Conservation (phyloP, 495 filamentous ascomycete genomes). For the Aspergillus mulundensis region DNA sequence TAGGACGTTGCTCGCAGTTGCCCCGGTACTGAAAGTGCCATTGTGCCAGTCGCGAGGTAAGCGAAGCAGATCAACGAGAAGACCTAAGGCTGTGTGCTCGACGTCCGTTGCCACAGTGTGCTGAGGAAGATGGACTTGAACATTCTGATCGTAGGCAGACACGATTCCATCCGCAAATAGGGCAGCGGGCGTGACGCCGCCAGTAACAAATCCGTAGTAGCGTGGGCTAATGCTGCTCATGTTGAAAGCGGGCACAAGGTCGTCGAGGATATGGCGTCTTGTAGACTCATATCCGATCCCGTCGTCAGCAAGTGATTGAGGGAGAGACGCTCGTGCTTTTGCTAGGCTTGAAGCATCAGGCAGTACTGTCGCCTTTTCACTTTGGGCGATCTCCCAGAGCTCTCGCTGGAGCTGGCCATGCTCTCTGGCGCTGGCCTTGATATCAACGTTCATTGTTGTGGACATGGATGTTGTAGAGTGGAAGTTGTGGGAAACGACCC, state of each 20-base stretch:
- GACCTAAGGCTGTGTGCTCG: slow-evolving; percentile 63
- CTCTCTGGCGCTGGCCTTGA: slow-evolving; percentile 13
- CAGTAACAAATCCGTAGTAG: slow-evolving; percentile 90
- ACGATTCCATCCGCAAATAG: slow-evolving; percentile 80
- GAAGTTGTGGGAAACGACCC: slow-evolving; percentile 2
- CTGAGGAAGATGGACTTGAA: slow-evolving; percentile 74
- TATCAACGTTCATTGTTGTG: slow-evolving; percentile 7
- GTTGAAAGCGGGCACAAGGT: slow-evolving; percentile 66
- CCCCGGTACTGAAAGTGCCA: slow-evolving; percentile 81
- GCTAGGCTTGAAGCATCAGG: slow-evolving; percentile 29
- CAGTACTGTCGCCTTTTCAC: slow-evolving; percentile 32
- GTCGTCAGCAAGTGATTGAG: slow-evolving; percentile 30
- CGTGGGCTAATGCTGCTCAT: slow-evolving; percentile 54
- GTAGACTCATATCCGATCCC: slow-evolving; percentile 45
- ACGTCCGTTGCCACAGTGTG: slow-evolving; percentile 72
- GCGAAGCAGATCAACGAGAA: slow-evolving; percentile 64
- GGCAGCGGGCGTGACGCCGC: slow-evolving; percentile 75
- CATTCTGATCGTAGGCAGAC: slow-evolving; percentile 74
- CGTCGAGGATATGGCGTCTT: slow-evolving; percentile 49
- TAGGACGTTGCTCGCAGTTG: slow-evolving; percentile 79
- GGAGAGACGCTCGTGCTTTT: slow-evolving; percentile 38
- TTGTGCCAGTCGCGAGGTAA: slow-evolving; percentile 51
- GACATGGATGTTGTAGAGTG: neutral
- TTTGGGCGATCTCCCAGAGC: slow-evolving; percentile 35
- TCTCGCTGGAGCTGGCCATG: slow-evolving; percentile 26